A percentile compares a stretch with the other conserved stretches of the same genome.
phyloP scores from a whole-genome alignment of 371 early-diverging fungal species.

The Entomophthora muscae region DNA sequence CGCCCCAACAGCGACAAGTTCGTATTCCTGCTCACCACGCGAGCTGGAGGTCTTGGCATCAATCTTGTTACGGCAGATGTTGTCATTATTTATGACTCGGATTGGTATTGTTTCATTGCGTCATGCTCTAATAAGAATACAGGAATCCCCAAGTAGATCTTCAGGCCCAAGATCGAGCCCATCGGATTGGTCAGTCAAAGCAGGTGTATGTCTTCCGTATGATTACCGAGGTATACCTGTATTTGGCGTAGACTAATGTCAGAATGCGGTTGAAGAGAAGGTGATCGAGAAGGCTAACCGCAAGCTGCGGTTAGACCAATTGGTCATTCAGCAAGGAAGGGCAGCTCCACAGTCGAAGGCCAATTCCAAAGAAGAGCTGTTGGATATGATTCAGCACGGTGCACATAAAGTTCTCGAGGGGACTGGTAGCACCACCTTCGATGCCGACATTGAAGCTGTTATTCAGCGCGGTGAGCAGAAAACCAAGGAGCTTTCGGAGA shows the following conservation, averaged over 20 bases:
- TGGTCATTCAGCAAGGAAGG: slow-evolving; percentile 85
- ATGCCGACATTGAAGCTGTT: slow-evolving; percentile 78
- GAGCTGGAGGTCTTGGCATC: slow-evolving; percentile 98
- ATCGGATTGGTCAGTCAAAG: slow-evolving; percentile 98
- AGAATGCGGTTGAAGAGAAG: slow-evolving; percentile 93
- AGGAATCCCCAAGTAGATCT: slow-evolving; percentile 92
- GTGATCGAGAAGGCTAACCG: slow-evolving; percentile 91
- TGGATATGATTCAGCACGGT: slow-evolving; percentile 94
- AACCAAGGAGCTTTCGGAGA: slow-evolving; percentile 70
- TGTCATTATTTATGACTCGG: slow-evolving; percentile 95
- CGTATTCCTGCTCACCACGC: slow-evolving; percentile 93
- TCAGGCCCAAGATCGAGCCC: slow-evolving; percentile 96
- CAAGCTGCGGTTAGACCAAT: slow-evolving; percentile 93
- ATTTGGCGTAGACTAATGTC: not conserved
- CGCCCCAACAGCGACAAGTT: slow-evolving; percentile 79
- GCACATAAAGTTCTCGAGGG: slow-evolving; percentile 73
- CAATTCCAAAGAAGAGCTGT: slow-evolving; percentile 55
- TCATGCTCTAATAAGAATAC: too few relatives aligned
- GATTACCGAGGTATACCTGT: slow-evolving; percentile 22
- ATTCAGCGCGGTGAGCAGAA: slow-evolving; percentile 76
- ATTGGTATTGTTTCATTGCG: slow-evolving; percentile 62
- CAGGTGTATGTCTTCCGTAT: slow-evolving; percentile 96
- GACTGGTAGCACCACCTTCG: slow-evolving; percentile 25
- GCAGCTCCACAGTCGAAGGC: slow-evolving; percentile 17
- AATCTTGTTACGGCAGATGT: slow-evolving; percentile 96